Evolutionary conservation across 192 early-diverging fungal species (phyloP).

Genomic region (Coemansia sp.): DNA sequence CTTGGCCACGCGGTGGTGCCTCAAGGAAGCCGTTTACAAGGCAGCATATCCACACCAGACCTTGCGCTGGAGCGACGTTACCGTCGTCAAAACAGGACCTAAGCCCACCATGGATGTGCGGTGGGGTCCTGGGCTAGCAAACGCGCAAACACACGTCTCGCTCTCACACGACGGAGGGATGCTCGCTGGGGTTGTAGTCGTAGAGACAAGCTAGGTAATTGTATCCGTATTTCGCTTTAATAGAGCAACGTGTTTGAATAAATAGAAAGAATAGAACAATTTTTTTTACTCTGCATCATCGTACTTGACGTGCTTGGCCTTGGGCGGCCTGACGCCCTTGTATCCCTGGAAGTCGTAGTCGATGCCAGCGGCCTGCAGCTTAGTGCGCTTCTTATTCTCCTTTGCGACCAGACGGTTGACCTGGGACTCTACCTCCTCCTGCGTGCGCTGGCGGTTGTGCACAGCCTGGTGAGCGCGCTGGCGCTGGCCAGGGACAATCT

Average conservation of each 20-base stretch:
- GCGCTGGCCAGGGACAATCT: conserved; percentile 2
- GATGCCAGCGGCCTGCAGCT: conserved; percentile 71
- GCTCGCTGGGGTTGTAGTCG: conserved; percentile 30
- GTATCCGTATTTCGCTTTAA: background rate
- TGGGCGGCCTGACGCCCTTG: conserved; percentile 32
- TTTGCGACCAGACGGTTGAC: conserved; percentile 57
- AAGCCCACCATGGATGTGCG: conserved; percentile 21
- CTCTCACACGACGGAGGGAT: conserved; percentile 40
- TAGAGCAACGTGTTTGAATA: background rate
- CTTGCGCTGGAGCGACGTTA: conserved; percentile 42
- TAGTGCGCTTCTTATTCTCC: conserved; percentile 65
- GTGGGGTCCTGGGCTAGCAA: conserved; percentile 15
- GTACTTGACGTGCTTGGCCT: conserved; percentile 52
- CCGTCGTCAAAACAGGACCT: conserved; percentile 14
- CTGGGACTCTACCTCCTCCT: conserved; percentile 49
- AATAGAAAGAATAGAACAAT: conserved; percentile 1
- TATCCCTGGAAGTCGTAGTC: conserved; percentile 91
- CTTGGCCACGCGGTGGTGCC: conserved; percentile 46
- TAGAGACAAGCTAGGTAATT: conserved; percentile 11
- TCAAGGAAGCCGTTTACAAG: conserved; percentile 53
- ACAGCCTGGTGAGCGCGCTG: conserved; percentile 51
- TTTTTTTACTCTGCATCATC: background rate
- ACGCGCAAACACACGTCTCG: conserved; percentile 23
- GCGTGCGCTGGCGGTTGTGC: conserved; percentile 66
- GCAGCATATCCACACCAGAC: conserved; percentile 40